Conservation (phyloP, 2,329 filamentous ascomycete genomes). For the Aspergillus felis region DNA sequence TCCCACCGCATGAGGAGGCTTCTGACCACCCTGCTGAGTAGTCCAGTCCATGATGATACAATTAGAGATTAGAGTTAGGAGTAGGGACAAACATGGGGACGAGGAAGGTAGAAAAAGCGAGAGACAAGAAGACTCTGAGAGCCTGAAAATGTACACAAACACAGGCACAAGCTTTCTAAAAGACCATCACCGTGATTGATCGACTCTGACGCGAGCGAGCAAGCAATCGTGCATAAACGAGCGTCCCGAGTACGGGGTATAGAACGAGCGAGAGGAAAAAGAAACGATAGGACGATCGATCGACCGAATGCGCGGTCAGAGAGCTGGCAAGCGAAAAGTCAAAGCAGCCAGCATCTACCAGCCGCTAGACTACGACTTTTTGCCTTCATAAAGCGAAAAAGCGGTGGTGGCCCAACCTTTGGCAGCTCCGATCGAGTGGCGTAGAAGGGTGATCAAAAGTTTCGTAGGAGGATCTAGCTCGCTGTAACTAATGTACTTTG, state of each 20-base stretch:
- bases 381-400: not conserved
- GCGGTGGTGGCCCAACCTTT: not conserved
- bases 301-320: not conserved
- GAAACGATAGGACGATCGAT: not conserved
- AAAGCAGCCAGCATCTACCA: not conserved
- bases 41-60: not conserved
- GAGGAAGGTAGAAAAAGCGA: slow-evolving; percentile 5
- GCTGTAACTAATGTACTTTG: not conserved
- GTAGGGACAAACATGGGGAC: not conserved
- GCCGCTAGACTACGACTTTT: not conserved
- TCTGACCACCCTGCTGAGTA: no score
- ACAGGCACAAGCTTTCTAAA: not conserved
- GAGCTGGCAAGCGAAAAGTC: not conserved
- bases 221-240: not conserved
- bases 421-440: not conserved
- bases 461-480: no score
- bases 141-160: not conserved
- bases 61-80: slow-evolving; percentile 10
- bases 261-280: no score
- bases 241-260: not conserved
- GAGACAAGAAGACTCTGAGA: slow-evolving; percentile 11
- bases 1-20: slow-evolving; percentile 18
- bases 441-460: not conserved
- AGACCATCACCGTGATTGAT: not conserved
- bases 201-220: no score